phyloP scores from a whole-genome alignment of 2,329 filamentous ascomycete species.

The Ophiostoma australiae region DNA sequence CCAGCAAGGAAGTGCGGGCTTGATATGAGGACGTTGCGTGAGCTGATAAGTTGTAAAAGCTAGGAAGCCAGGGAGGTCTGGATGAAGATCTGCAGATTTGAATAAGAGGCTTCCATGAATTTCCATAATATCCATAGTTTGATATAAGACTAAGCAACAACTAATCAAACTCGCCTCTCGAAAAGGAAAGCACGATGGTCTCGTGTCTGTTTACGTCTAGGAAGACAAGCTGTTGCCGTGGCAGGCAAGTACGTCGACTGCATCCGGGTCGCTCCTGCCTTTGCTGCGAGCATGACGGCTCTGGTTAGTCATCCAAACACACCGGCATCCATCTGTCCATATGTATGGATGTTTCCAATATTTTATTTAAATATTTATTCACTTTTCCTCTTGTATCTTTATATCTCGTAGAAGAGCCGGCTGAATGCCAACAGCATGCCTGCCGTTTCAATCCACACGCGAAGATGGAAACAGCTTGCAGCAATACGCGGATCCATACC shows the following conservation, averaged over 20 bases:
- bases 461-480: no score
- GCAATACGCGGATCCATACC: no score
- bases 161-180: background rate
- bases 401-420: no score
- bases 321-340: background rate
- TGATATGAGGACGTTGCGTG: background rate
- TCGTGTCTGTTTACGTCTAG: background rate
- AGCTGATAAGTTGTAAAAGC: background rate
- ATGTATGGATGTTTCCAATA: background rate
- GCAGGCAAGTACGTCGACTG: background rate
- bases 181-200: slow-evolving; percentile 4
- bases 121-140: background rate
- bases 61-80: background rate
- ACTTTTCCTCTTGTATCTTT: no score
- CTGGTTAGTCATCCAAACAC: background rate
- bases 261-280: background rate
- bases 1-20: background rate
- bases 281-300: background rate
- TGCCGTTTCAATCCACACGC: no score
- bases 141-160: no score
- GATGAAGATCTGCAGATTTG: background rate
- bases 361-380: no score
- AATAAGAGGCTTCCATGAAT: background rate
- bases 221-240: background rate
- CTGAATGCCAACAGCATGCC: no score